Evolutionary conservation across 1,284 basidiomycete species (phyloP).

Genomic region (Malassezia yamatoensis): DNA sequence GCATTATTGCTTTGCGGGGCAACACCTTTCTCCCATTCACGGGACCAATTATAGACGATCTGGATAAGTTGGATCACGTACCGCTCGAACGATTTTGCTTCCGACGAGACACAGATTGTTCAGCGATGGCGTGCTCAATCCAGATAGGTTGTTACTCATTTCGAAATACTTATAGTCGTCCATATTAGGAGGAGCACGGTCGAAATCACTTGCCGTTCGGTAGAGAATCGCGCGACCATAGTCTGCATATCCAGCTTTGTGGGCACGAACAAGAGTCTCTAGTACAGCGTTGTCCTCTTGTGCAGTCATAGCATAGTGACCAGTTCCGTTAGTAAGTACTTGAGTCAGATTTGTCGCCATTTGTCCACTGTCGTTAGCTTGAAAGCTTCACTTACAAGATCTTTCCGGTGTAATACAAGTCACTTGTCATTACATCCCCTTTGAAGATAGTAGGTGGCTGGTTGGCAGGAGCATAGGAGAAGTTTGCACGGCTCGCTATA

Average conservation of each 20-base stretch:
- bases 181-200: slow-evolving; percentile 4
- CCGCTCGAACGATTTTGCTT: slow-evolving; percentile 4
- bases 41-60: slow-evolving; percentile 8
- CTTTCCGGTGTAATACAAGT: slow-evolving; percentile 51
- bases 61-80: background rate
- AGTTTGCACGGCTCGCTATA: slow-evolving; percentile 48
- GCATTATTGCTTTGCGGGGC: background rate
- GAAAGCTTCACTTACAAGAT: slow-evolving; percentile 48
- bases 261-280: slow-evolving; percentile 51
- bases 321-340: slow-evolving; percentile 49
- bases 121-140: background rate
- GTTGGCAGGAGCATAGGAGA: slow-evolving; percentile 48
- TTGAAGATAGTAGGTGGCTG: slow-evolving; percentile 45
- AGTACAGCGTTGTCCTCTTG: slow-evolving; percentile 55
- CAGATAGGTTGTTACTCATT: background rate
- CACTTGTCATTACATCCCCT: slow-evolving; percentile 49
- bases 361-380: background rate
- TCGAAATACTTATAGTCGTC: slow-evolving; percentile 6
- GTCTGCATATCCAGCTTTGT: slow-evolving; percentile 50
- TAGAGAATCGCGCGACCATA: slow-evolving; percentile 52
- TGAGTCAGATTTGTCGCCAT: slow-evolving; percentile 49
- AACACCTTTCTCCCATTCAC: slow-evolving; percentile 3
- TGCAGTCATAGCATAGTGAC: slow-evolving; percentile 51
- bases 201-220: slow-evolving; percentile 44
- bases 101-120: slow-evolving; percentile 11